Conservation (phyloP, 495 filamentous ascomycete genomes). For the Collariella sp. region DNA sequence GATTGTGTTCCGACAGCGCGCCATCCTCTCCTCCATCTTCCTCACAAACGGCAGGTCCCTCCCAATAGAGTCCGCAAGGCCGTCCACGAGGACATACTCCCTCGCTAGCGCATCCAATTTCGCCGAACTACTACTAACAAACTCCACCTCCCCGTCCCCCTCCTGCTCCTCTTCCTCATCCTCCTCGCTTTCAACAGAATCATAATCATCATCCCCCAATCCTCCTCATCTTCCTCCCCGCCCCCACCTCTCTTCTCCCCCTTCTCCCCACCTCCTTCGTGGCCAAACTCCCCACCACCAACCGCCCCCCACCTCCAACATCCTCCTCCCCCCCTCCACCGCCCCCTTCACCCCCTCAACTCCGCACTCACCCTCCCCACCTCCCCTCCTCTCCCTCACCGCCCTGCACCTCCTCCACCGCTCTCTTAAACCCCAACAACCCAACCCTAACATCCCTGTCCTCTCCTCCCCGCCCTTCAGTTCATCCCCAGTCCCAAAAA, state of each 20-base stretch:
- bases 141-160: conserved; percentile 15
- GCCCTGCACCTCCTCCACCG: conserved; percentile 50
- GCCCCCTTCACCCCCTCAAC: conserved; percentile 32
- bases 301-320: conserved; percentile 59
- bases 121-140: conserved; percentile 33
- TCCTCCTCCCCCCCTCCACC: conserved; percentile 50
- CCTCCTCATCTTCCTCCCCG: conserved; percentile 28
- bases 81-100: conserved; percentile 35
- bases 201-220: conserved; percentile 26
- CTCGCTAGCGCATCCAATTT: conserved; percentile 37
- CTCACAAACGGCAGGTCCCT: conserved; percentile 35
- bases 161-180: conserved; percentile 21
- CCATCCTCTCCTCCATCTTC: conserved; percentile 48
- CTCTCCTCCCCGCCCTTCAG: conserved; percentile 83
- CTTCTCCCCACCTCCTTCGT: conserved; percentile 6
- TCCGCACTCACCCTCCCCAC: conserved; percentile 35
- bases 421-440: conserved; percentile 72
- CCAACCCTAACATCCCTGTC: conserved; percentile 88
- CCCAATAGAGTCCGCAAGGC: conserved; percentile 37
- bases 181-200: conserved; percentile 17
- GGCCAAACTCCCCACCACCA: conserved; percentile 40
- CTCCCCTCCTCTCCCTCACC: conserved; percentile 41
- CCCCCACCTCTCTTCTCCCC: conserved; percentile 12
- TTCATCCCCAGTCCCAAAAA: conserved; percentile 72
- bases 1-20: conserved; percentile 56